Conservation (phyloP, 306 rosid genomes). For the Cyamopsis tetragonoloba region DNA sequence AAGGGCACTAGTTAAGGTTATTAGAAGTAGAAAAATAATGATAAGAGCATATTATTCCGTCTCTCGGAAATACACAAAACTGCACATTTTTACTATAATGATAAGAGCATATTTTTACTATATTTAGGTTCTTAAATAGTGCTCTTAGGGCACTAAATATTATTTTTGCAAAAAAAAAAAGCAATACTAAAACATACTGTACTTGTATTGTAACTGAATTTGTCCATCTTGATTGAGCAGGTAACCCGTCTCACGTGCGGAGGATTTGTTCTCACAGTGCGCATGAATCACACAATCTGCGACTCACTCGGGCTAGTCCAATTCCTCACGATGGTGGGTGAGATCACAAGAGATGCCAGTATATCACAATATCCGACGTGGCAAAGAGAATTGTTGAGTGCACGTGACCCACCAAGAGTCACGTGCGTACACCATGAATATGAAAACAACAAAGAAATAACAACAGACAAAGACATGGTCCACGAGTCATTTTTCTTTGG, state of each 20-base stretch:
- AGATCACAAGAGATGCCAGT: neutral
- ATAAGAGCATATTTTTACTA: too few species aligned
- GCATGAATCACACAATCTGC: constrained; percentile 17
- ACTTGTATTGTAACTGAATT: too few species aligned
- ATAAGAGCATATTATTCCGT: too few species aligned
- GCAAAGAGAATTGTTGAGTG: constrained; percentile 7
- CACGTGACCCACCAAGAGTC: constrained; percentile 3
- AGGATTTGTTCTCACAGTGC: constrained; percentile 13
- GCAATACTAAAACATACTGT: too few species aligned
- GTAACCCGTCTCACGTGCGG: constrained; percentile 21
- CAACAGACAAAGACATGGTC: neutral
- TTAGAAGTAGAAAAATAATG: too few species aligned
- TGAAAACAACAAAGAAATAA: neutral
- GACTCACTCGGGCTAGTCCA: constrained; percentile 17
- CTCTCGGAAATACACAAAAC: too few species aligned
- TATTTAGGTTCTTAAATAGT: too few species aligned
- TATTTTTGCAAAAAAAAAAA: too few species aligned
- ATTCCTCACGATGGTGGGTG: constrained; percentile 9
- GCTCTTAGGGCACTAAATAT: too few species aligned
- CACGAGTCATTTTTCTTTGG: constrained; percentile 19
- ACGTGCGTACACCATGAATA: constrained; percentile 18
- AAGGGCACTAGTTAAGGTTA: too few species aligned
- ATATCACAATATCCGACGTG: neutral
- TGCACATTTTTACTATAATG: too few species aligned
- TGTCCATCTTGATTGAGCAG: neutral